Evolutionary conservation across 2,329 filamentous ascomycete species (phyloP), one percentile per base, ranked within the genome.

Genomic region (Penicillium nordicum): DNA sequence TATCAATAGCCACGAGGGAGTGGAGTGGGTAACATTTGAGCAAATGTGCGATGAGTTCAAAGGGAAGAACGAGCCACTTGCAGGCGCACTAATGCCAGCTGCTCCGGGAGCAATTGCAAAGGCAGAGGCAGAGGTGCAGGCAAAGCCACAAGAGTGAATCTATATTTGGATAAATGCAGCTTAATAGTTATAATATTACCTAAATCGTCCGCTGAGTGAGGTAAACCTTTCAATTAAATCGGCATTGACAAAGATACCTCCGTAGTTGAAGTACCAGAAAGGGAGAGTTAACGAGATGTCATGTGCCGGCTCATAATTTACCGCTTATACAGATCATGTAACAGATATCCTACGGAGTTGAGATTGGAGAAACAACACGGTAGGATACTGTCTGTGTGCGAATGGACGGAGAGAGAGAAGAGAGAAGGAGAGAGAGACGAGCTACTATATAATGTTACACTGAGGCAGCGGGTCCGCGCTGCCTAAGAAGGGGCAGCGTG

Each of bases 21-120:
- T 69, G 9, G 64, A 63, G 25, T 63, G 68, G 46, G 65, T 69
- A 40, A 67, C 65, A 0, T 69, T 69, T 62, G 67, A 66, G 53
- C 63, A 67, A 29, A 53, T 69, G 4, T 60, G 63, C 21, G 61
- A 68, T 5, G 64, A 68, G 2, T 61, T 68, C 46, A 68, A 67
- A 32, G 58, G 55, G 41, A 64, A 61, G 59, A 66, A 66, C 36
- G 30, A 63, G 10, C 55, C 59, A 36, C 60, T 63, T 21, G 47
- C 57, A 3, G 65, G 64, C 3, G 64, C 65, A 12, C 21, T 63
- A 12, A 62, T 66, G 59, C 63, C 64, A 10, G 57, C 64, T 44
- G 25, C 42, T 8, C 25, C 25, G 5, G 42, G 42, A 2, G 42
- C 42, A 2, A 30, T 44, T 29, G 25, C 25, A 5, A 44, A 44